Base-by-base conservation (phyloP, 2,329 filamentous ascomycete genomes). In the Helotiales sp. region DNA sequence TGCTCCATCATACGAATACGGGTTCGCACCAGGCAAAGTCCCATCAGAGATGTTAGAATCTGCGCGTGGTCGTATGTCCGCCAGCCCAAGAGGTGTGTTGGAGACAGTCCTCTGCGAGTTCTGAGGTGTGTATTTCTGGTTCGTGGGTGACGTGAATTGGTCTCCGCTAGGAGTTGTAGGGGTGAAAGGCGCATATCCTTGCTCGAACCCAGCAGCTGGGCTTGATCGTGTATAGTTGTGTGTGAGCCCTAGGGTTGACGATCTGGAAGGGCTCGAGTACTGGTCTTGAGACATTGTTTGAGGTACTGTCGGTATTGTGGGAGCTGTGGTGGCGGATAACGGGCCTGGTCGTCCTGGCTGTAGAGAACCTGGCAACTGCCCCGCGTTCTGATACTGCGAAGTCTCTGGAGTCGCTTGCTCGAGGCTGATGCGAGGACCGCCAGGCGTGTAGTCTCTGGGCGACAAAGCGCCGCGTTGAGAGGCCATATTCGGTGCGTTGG, bases 31-130 rank as follows among this genome's bases (percentile, higher is more conserved):
- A 40, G 86, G 80, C 13, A 83, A 77, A 50, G 86, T 84, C n/a
- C 5, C 19, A 65, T 96, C 91, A 17, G 87, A 86, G 69, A 95
- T 82, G 71, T 84, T 87, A 51, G 90, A 93, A 70, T 96, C 91
- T 63, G 90, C 89, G 57, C 91, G 85, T 10, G 92, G 91, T 58
- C 93, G 83, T 71, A 98, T 97, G 73, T 98, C 93, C 60, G 92
- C 90, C 42, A 98, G 83, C 15, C 92, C 95, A 30, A 98, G 81
- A 2, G 93, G 93, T 8, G 93, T 96, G 71, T 95, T 93, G 64
- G 91, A 90, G 53, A 86, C 75, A 59, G 79, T 82, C 62, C 83
- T 83, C 81, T 76, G 87, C 72, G 75, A 85, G 49, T 78, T 81
- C 8, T 83, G 77, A 40, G 79, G 76, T 63, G 73, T 76, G 71